phyloP scores from a whole-genome alignment of 805 yeast genomes.

The Lipomyces sp. region DNA sequence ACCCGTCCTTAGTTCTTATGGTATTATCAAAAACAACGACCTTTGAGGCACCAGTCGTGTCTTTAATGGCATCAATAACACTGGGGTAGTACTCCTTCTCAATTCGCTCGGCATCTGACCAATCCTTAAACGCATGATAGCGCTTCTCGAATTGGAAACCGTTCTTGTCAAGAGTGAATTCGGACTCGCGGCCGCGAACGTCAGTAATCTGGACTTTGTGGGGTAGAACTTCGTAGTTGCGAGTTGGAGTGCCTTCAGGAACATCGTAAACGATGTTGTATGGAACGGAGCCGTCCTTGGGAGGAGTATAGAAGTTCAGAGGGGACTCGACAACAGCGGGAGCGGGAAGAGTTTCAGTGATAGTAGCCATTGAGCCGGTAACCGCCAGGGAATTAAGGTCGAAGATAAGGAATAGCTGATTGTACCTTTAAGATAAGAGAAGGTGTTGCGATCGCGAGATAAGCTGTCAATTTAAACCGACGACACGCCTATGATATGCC shows the following conservation, averaged over 20 bases:
- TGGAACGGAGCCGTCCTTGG: conserved; percentile 27
- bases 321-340: conserved; percentile 15
- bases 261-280: conserved; percentile 42
- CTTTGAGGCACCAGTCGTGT: conserved; percentile 36
- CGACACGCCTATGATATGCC: not conserved
- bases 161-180: conserved; percentile 32
- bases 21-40: conserved; percentile 40
- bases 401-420: not conserved
- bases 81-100: conserved; percentile 37
- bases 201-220: conserved; percentile 18
- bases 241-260: conserved; percentile 35
- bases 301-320: conserved; percentile 31
- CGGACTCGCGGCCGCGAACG: conserved; percentile 27
- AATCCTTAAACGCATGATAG: conserved; percentile 22
- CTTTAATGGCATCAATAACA: conserved; percentile 34
- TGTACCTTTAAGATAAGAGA: not conserved
- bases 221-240: conserved; percentile 19
- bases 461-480: not conserved
- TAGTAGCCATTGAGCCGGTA: conserved; percentile 21
- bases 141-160: conserved; percentile 34
- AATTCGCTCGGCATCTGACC: conserved; percentile 34
- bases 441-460: not conserved
- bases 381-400: not conserved
- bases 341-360: conserved; percentile 27
- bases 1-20: conserved; percentile 30